Base-by-base conservation (phyloP, 2,329 filamentous ascomycete genomes). In the Monilinia aucupariae region DNA sequence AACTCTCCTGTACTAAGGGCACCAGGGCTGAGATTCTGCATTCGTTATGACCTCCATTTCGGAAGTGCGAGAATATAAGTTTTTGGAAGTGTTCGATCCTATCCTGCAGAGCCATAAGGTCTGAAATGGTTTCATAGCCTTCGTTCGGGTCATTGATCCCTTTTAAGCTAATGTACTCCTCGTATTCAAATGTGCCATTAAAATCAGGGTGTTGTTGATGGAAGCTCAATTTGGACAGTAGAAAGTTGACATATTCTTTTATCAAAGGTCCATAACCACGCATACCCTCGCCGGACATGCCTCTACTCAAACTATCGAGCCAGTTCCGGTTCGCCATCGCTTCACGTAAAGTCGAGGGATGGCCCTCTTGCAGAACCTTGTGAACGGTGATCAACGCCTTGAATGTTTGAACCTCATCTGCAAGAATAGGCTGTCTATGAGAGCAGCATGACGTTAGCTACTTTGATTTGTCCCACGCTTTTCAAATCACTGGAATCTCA, bases 41-140 rank as follows among this genome's bases (percentile, higher is more conserved):
- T 76, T 99, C 94, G 72, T 97, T 99, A 78, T 96, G 96, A 54
- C 89, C 87, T 32, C 92, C 90, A 68, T 87, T 86, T 65, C 92
- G 87, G 78, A 99, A 97, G 76, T 97, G 92, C 5, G 94, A 94
- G 78, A 97, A 99, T 72, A 97, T 94, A 68, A 99, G 82, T 78
- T 97, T 99, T 76, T 99, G 94, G 78, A 99, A 97, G 69, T 91
- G 88, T 77, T 99, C 94, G 70, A 99, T 99, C 81, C 96, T 93
- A 76, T 99, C 94, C 75, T 99, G 94, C 64, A 99, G 82, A 10
- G 87, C 89, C 92, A 97, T 97, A 61, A 99, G 83, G 76, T 99
- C 94, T 69, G 88, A 90, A 71, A 99, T 97, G 30, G 93, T 97
- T 80, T 99, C 94, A 74, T 88, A 93, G 74, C 94, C 94, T 79